Base-by-base conservation (phyloP, 2,329 filamentous ascomycete genomes). In the Aspergillus brunneoviolaceus region DNA sequence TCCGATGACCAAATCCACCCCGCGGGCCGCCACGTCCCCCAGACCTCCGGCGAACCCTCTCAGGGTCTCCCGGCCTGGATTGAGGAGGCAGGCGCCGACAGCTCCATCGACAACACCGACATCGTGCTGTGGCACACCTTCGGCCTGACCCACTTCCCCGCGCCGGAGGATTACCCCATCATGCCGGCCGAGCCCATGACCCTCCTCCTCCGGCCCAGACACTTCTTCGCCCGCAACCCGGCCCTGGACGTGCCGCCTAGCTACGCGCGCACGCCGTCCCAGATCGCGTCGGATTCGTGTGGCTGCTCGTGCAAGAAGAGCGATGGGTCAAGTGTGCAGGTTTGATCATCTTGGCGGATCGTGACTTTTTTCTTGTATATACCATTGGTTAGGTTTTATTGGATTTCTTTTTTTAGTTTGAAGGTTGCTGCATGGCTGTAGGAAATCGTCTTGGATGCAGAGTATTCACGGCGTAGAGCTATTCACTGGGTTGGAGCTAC, bases 91-190 rank as follows among this genome's bases (percentile, higher is more conserved):
- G 85, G 92, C 62, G 87, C 89, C 12, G 79, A 79, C 50, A 86
- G 84, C 59, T 84, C 80, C 27, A 87, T 96, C 66, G 90, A 89
- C 58, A 89, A 96, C 80, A 90, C 87, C 0, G 91, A 97, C 72
- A 79, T 96, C 31, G 92, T 97, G 1, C 84, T 96, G 16, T 97
- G 92, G 92, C 92, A 96, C 78, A 96, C 92, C 0, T 97, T 96
- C 70, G 93, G 93, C 39, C 82, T 96, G 39, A 94, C 89, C 0
- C 93, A 96, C 74, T 94, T 96, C 80, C 92, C 93, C 0, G 81
- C 90, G 0, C 92, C 92, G 0, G 93, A 97, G 73, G 93, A 96
- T 76, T 96, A 91, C 80, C 93, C 93, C 31, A 83, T 96, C 67
- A 96, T 96, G 92, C 92, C 92, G 0, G 89, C 86, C 0, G 90